A percentile compares a stretch with the other conserved stretches of the same genome.
phyloP scores from a whole-genome alignment of 768 basidiomycete species.

The Termitomyces sp. region DNA sequence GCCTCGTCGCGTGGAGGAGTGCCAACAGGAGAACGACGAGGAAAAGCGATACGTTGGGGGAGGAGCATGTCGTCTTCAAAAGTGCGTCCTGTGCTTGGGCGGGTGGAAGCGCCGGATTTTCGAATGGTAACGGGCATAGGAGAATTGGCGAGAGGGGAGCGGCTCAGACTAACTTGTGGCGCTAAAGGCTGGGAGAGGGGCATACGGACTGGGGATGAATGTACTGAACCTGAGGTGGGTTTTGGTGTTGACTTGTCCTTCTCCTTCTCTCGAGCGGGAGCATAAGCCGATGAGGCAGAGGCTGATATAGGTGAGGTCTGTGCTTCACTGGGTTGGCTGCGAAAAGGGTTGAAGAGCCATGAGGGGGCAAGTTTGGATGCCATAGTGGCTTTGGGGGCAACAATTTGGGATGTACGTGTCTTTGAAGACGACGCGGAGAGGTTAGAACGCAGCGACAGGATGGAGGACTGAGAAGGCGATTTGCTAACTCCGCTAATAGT shows the following conservation, averaged over 20 bases:
- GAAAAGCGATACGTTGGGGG: conserved; percentile 41
- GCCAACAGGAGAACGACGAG: conserved; percentile 57
- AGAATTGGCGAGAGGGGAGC: conserved; percentile 28
- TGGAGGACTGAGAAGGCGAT: conserved; percentile 65
- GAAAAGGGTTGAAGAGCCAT: conserved; percentile 79
- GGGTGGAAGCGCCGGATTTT: conserved; percentile 23
- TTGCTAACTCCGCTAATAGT: conserved; percentile 38
- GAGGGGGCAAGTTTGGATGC: conserved; percentile 63
- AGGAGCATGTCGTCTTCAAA: conserved; percentile 53
- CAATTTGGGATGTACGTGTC: conserved; percentile 19
- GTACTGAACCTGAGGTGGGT: conserved; percentile 1
- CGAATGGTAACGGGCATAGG: conserved; percentile 43
- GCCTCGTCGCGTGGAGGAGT: conserved; percentile 71
- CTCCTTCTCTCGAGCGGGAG: conserved; percentile 4
- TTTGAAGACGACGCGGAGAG: conserved; percentile 44
- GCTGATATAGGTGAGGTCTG: conserved; percentile 55
- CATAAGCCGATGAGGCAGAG: conserved; percentile 33
- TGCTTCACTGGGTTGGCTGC: conserved; percentile 57
- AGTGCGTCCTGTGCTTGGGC: conserved; percentile 44
- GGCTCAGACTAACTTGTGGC: conserved; percentile 27
- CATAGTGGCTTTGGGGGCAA: conserved; percentile 32
- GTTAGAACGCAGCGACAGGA: conserved; percentile 49
- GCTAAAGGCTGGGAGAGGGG: conserved; percentile 29
- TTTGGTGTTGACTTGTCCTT: conserved; percentile 11
- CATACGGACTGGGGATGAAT: conserved; percentile 30